phyloP scores from a whole-genome alignment of 495 filamentous ascomycete genomes.

The Tuber aestivum region DNA sequence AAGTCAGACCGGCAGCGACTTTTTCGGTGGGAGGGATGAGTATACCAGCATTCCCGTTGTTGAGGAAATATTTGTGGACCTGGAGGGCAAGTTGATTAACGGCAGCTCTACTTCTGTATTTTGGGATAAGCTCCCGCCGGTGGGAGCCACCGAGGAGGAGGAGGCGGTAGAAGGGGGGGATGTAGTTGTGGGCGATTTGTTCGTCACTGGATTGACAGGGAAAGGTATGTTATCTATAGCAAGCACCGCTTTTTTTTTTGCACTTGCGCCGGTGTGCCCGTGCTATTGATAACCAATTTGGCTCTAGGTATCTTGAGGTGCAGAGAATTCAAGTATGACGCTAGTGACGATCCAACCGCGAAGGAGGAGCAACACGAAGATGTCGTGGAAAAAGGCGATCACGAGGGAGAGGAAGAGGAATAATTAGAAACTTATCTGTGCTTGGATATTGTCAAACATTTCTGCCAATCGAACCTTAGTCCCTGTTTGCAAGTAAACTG shows the following conservation, averaged over 20 bases:
- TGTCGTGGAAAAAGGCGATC: not conserved
- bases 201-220: constrained; percentile 17
- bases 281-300: constrained; percentile 3
- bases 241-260: not conserved
- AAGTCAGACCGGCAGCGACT: constrained; percentile 32
- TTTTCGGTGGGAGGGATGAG: constrained; percentile 34
- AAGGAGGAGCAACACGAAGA: not conserved
- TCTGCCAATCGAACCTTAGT: not conserved
- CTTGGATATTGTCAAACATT: not conserved
- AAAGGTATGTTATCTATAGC: constrained; percentile 14
- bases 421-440: not conserved
- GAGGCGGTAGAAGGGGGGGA: constrained; percentile 11
- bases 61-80: constrained; percentile 34
- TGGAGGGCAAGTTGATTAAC: constrained; percentile 28
- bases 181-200: constrained; percentile 12
- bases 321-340: constrained; percentile 17
- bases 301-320: constrained; percentile 20
- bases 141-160: constrained; percentile 5
- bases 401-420: not conserved
- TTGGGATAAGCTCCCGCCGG: constrained; percentile 12
- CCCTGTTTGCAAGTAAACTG: not conserved
- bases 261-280: not conserved
- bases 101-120: constrained; percentile 32
- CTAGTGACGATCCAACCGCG: constrained; percentile 1
- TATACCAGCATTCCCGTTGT: constrained; percentile 34